Conservation (phyloP, 768 basidiomycete genomes). For the Boletus rex-veris region DNA sequence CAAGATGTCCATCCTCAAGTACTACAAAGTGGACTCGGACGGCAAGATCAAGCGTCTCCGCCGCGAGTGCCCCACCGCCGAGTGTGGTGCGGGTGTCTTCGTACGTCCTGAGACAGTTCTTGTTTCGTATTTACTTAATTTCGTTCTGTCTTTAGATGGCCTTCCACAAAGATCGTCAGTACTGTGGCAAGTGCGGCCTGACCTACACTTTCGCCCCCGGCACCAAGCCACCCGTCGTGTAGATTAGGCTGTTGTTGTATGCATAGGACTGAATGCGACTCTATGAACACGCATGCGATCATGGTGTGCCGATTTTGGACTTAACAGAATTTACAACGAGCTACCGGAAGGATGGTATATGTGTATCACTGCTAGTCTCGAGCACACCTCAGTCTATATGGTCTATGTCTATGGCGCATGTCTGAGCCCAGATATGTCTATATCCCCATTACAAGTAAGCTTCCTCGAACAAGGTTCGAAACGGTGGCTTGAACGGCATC, state of each 20-base stretch:
- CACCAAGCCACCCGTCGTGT: conserved; percentile 71
- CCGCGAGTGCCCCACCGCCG: conserved; percentile 87
- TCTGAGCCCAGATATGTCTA: background rate
- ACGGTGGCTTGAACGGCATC: conserved; percentile 9
- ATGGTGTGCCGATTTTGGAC: background rate
- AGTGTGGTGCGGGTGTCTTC: conserved; percentile 84
- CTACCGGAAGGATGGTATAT: background rate
- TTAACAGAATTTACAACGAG: no score
- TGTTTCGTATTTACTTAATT: background rate
- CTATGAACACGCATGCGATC: background rate
- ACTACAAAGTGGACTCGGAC: conserved; percentile 99
- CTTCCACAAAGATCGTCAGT: conserved; percentile 97
- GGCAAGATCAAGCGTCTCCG: conserved; percentile 99
- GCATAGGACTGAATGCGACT: conserved; percentile 9
- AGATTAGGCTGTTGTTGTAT: conserved; percentile 25
- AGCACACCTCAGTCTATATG: background rate
- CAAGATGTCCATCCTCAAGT: conserved; percentile 99
- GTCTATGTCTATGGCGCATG: background rate
- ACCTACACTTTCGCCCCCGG: conserved; percentile 84
- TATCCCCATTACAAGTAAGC: background rate
- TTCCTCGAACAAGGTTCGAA: background rate
- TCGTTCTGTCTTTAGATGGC: conserved; percentile 69
- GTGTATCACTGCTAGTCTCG: no score
- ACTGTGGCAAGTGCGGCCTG: conserved; percentile 93
- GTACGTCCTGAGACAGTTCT: conserved; percentile 40